These are phyloP conservation scores for Ilex asprella DNA, from an alignment of 257 asterid genomes.

Conservation along the genomic window DNA sequence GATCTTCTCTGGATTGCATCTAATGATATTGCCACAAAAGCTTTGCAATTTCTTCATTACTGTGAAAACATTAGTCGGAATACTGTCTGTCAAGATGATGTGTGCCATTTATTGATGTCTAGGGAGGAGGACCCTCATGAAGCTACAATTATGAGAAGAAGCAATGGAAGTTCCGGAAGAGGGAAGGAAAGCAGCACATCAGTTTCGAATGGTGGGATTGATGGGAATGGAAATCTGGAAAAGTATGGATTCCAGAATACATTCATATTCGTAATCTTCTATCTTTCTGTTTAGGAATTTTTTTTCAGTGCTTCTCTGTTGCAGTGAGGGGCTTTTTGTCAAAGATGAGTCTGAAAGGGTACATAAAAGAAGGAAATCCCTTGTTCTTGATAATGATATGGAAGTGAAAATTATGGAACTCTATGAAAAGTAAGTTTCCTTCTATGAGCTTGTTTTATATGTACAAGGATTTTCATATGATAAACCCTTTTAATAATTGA, in stretches of 20 bases:
- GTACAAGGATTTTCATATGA: not conserved
- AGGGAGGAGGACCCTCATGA: slow-evolving; percentile 29
- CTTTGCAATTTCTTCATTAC: not conserved
- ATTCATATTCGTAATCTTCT: slow-evolving; percentile 6
- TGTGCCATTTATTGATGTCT: slow-evolving; percentile 11
- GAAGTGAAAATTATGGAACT: slow-evolving; percentile 50
- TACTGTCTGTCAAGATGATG: too few species aligned
- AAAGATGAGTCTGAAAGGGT: slow-evolving; percentile 32
- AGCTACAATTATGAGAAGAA: slow-evolving; percentile 20
- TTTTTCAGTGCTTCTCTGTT: slow-evolving; percentile 20
- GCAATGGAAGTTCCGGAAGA: slow-evolving; percentile 24
- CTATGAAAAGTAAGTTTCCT: slow-evolving; percentile 55
- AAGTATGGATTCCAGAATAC: slow-evolving; percentile 29
- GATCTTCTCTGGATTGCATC: not conserved
- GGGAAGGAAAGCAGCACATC: slow-evolving; percentile 27
- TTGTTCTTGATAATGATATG: slow-evolving; percentile 37
- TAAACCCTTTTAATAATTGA: too few species aligned
- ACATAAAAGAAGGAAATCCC: slow-evolving; percentile 30
- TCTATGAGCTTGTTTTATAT: not conserved
- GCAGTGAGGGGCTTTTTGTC: slow-evolving; percentile 36
- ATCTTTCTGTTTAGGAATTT: slow-evolving; percentile 7
- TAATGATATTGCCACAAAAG: not conserved
- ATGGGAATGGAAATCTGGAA: slow-evolving; percentile 26
- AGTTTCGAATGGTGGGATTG: slow-evolving; percentile 17
- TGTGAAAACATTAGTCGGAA: too few species aligned